phyloP scores from a whole-genome alignment of 2,329 filamentous ascomycete species.

The Cyanodermella asteris region DNA sequence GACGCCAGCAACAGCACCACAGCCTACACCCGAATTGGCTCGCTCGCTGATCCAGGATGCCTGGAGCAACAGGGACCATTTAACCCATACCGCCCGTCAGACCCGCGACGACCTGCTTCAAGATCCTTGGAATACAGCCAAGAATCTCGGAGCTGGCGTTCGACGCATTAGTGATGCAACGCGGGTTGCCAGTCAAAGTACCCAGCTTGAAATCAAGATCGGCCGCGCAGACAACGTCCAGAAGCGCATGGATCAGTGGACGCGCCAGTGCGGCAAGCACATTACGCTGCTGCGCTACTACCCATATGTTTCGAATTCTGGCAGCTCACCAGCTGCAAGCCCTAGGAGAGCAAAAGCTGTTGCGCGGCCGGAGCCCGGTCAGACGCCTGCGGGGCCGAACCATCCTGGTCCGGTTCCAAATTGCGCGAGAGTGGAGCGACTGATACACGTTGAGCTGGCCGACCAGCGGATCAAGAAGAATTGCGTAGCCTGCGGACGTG shows the following conservation, averaged over 20 bases:
- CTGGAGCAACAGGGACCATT: too few relatives aligned
- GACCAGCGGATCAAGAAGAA: slow-evolving; percentile 34
- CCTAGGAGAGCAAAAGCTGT: slow-evolving; percentile 7
- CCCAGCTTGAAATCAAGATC: too few relatives aligned
- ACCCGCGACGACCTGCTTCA: too few relatives aligned
- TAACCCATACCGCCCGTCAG: too few relatives aligned
- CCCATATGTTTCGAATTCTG: slow-evolving; percentile 43
- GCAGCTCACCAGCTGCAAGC: slow-evolving; percentile 9
- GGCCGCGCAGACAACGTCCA: slow-evolving; percentile 63
- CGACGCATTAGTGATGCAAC: too few relatives aligned
- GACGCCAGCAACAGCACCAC: too few relatives aligned
- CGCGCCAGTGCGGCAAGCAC: slow-evolving; percentile 74
- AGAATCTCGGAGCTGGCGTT: too few relatives aligned
- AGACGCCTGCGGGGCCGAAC: slow-evolving; percentile 3
- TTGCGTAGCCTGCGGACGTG: slow-evolving; percentile 59
- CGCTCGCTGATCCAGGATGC: too few relatives aligned
- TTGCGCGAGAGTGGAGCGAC: slow-evolving; percentile 65
- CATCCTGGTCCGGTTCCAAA: slow-evolving; percentile 54
- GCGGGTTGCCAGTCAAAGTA: too few relatives aligned
- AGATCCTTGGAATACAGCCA: too few relatives aligned
- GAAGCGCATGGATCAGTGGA: slow-evolving; percentile 79
- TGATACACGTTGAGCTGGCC: slow-evolving; percentile 77
- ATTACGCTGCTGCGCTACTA: slow-evolving; percentile 80
- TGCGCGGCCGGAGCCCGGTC: slow-evolving; percentile 11
- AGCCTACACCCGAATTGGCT: too few relatives aligned